A percentile compares a stretch with the other conserved stretches of the same genome.
Conservation (phyloP, 768 basidiomycete genomes). For the Multifurca ochricompacta region DNA sequence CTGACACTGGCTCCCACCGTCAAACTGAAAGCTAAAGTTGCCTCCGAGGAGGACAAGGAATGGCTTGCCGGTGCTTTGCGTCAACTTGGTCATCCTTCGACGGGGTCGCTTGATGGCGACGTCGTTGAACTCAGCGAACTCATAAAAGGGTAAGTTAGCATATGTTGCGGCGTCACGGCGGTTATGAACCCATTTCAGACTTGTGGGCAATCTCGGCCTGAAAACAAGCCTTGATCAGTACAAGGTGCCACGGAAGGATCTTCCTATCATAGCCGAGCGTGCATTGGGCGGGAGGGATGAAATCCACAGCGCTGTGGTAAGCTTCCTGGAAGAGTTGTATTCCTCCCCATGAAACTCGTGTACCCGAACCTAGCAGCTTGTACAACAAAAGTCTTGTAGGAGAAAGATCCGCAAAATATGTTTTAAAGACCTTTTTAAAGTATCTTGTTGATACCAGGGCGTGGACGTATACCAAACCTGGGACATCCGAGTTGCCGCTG, state of each 20-base stretch:
- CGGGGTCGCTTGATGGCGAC: conserved; percentile 59
- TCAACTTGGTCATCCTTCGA: conserved; percentile 51
- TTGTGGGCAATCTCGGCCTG: conserved; percentile 53
- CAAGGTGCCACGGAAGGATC: conserved; percentile 52
- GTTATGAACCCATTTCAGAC: conserved; percentile 30
- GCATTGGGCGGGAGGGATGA: conserved; percentile 40
- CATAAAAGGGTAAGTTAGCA: conserved; percentile 43
- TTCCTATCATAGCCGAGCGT: conserved; percentile 44
- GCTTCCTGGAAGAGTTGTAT: conserved; percentile 44
- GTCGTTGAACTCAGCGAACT: conserved; percentile 42
- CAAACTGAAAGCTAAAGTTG: conserved; percentile 47
- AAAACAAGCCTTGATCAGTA: conserved; percentile 51
- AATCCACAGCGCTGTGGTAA: conserved; percentile 35
- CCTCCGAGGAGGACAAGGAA: conserved; percentile 55
- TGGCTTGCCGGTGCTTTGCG: conserved; percentile 48
- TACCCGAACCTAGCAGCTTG: not conserved
- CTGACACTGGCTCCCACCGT: conserved; percentile 63
- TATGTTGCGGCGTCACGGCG: not conserved
- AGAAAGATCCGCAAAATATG: not conserved
- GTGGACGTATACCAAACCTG: too few species aligned
- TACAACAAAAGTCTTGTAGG: not conserved
- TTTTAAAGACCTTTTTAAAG: not conserved
- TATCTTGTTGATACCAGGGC: not conserved
- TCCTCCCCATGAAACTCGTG: not conserved
- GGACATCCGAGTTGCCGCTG: too few species aligned